These are phyloP conservation scores for Kurtzmaniella fragi DNA, from an alignment of 805 yeast species.

Conservation along the genomic window DNA sequence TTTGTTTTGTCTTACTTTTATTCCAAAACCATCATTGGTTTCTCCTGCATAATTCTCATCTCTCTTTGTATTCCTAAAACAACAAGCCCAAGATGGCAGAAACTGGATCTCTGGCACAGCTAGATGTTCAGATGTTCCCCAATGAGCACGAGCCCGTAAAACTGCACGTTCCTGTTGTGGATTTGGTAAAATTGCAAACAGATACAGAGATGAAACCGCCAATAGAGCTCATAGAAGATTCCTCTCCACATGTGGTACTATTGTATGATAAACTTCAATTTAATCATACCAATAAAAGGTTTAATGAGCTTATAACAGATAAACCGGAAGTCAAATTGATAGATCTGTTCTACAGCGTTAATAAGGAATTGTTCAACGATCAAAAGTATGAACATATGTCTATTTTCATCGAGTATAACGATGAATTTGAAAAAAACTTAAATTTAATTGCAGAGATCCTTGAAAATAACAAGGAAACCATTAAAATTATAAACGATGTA, in stretches of 20 bases:
- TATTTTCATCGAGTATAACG: constrained; percentile 28
- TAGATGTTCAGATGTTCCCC: no score
- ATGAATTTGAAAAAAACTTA: constrained; percentile 21
- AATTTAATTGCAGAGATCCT: constrained; percentile 17
- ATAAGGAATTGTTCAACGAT: constrained; percentile 5
- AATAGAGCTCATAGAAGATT: no score
- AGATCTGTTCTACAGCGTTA: constrained; percentile 1
- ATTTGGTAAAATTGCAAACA: no score
- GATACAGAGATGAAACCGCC: no score
- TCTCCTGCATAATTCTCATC: background rate
- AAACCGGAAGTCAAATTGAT: background rate
- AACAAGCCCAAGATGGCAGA: no score
- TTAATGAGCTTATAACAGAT: constrained; percentile 4
- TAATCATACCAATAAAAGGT: constrained; percentile 8
- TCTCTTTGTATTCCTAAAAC: background rate
- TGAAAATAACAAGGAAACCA: constrained; percentile 9
- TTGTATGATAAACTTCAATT: constrained; percentile 9
- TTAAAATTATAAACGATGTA: constrained; percentile 16
- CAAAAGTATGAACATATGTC: constrained; percentile 17
- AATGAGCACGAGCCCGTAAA: no score
- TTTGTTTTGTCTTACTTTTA: no score
- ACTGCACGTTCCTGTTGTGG: no score
- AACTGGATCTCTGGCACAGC: no score
- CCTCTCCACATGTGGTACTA: background rate
- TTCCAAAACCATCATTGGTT: no score